Conservation (phyloP, 23 red algal species). For the Agarophyton chilense region DNA sequence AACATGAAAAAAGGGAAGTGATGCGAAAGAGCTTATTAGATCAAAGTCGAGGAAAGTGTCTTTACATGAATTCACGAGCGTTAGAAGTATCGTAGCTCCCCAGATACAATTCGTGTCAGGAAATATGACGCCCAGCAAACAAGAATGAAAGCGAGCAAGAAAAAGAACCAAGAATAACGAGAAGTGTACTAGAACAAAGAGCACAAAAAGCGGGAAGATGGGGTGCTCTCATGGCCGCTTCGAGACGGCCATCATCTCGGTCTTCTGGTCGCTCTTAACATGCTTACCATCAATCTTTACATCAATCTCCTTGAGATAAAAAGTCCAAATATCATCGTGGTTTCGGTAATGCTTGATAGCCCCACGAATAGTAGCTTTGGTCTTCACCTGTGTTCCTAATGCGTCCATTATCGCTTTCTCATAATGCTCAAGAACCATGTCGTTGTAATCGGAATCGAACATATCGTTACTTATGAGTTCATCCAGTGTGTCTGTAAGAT, state of each 20-base stretch:
- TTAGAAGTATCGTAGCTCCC: not conserved
- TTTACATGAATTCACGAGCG: not conserved
- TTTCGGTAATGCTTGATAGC: constrained; percentile 67
- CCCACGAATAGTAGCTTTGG: constrained; percentile 56
- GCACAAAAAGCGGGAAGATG: not conserved
- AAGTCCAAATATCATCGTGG: constrained; percentile 72
- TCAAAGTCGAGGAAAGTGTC: too few relatives aligned
- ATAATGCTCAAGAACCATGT: constrained; percentile 56
- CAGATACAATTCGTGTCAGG: not conserved
- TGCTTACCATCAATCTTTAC: constrained; percentile 55
- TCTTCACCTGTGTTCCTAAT: constrained; percentile 40
- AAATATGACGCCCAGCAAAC: not conserved
- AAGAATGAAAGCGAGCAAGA: not conserved
- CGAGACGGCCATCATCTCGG: constrained; percentile 59
- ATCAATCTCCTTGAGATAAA: constrained; percentile 66
- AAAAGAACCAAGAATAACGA: not conserved
- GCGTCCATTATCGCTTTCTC: constrained; percentile 42
- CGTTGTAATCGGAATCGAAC: constrained; percentile 18
- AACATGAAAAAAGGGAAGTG: too few relatives aligned
- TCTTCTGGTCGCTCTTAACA: constrained; percentile 34
- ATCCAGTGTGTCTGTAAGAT: constrained; percentile 52
- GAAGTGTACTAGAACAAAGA: too few relatives aligned
- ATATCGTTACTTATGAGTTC: constrained; percentile 50
- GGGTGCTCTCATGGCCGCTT: not conserved
- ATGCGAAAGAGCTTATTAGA: not conserved